These are phyloP conservation scores for Fusarium ramigenum DNA, from an alignment of 2,329 filamentous ascomycete genomes.

Conservation along the genomic window DNA sequence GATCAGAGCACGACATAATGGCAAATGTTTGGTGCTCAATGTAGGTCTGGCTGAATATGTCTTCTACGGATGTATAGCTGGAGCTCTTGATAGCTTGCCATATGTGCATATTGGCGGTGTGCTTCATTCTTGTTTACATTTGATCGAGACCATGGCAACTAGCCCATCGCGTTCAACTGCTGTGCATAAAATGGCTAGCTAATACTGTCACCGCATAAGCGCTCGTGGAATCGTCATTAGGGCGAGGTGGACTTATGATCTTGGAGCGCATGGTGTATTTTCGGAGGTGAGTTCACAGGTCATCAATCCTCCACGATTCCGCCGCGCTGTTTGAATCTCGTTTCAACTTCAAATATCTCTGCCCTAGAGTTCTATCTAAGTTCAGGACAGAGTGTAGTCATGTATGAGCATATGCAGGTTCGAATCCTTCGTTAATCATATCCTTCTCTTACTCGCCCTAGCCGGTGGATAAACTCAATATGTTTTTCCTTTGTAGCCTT, in stretches of 20 bases:
- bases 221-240: too few species aligned
- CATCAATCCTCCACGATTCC: neutral
- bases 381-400: neutral
- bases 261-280: neutral
- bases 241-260: neutral
- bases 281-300: rapidly evolving
- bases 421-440: rapidly evolving
- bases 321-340: neutral
- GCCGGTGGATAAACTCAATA: rapidly evolving
- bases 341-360: neutral
- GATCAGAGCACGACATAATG: neutral
- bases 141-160: neutral
- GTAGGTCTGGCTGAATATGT: rapidly evolving
- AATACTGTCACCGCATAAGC: neutral
- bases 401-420: neutral
- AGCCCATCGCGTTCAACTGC: neutral
- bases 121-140: neutral
- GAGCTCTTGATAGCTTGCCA: neutral
- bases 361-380: neutral
- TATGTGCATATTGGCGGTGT: neutral
- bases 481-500: neutral
- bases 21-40: neutral
- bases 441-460: rapidly evolving
- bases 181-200: neutral
- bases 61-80: neutral